These are phyloP conservation scores for Myxozyma geophila DNA, from an alignment of 805 yeast genomes.

Conservation along the genomic window DNA sequence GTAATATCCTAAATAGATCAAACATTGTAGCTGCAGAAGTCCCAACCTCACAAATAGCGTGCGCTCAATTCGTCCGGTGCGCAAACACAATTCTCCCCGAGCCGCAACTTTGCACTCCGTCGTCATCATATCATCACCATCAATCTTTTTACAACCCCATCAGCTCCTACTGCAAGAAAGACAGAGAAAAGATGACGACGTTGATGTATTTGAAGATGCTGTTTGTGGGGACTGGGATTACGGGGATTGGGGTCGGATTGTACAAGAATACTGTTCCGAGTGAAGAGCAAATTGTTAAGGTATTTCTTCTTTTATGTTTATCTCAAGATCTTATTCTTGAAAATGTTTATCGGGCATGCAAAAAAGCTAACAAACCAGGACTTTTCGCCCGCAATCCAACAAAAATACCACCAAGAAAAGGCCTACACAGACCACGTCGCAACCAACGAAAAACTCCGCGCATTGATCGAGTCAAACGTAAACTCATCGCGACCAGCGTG, in stretches of 20 bases:
- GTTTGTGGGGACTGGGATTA: constrained; percentile 67
- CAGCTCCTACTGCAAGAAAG: neutral
- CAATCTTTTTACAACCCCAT: neutral
- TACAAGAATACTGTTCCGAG: constrained; percentile 81
- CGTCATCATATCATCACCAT: neutral
- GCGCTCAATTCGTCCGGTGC: constrained; percentile 8
- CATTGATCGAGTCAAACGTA: constrained; percentile 28
- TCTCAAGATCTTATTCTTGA: neutral
- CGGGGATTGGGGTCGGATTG: constrained; percentile 71
- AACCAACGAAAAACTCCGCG: constrained; percentile 17
- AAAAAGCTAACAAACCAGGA: constrained; percentile 31
- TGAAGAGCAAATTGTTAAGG: constrained; percentile 74
- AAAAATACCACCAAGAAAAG: constrained; percentile 59
- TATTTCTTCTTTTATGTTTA: neutral
- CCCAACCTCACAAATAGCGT: neutral
- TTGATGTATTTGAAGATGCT: constrained; percentile 46
- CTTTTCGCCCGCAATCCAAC: constrained; percentile 82
- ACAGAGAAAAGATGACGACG: neutral
- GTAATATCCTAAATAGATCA: no score
- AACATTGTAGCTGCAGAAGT: neutral
- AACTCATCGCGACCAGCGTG: constrained; percentile 35
- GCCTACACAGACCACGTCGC: neutral
- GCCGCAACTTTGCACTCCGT: neutral
- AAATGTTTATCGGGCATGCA: no score
- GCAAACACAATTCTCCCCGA: neutral